Conservation (phyloP, 208 protist species). For the Crithidia fasciculata region DNA sequence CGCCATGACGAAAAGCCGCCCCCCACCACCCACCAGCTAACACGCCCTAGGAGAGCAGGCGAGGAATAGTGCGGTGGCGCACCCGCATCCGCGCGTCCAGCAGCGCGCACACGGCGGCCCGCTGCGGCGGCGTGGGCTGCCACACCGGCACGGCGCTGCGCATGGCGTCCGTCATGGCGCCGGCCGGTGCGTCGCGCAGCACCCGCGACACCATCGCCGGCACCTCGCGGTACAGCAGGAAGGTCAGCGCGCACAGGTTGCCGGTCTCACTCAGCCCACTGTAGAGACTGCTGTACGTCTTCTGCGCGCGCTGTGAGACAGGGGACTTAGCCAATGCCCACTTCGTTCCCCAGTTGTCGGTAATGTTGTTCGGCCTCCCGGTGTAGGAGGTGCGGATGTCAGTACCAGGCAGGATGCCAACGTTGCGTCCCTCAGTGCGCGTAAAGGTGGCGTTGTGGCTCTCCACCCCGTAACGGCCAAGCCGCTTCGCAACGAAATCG, state of each 20-base stretch:
- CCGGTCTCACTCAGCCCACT: not conserved
- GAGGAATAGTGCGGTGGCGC: slow-evolving; percentile 27
- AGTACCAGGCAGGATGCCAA: not conserved
- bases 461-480: not conserved
- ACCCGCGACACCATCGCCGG: not conserved
- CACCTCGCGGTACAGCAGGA: not conserved
- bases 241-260: not conserved
- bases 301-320: not conserved
- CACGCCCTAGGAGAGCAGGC: no score
- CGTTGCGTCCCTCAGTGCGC: not conserved
- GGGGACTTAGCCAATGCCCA: not conserved
- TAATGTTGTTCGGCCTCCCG: not conserved
- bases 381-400: slow-evolving; percentile 8
- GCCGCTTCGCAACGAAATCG: slow-evolving; percentile 5
- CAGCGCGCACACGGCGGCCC: slow-evolving; percentile 5
- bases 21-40: no score
- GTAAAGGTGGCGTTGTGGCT: not conserved
- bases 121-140: slow-evolving; percentile 8
- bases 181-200: not conserved
- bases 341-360: slow-evolving; percentile 4
- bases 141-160: slow-evolving; percentile 11
- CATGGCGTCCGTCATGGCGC: slow-evolving; percentile 5
- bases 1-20: slow-evolving; percentile 13
- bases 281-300: not conserved
- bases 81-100: slow-evolving; percentile 8